A percentile compares a stretch with the other conserved stretches of the same genome.
Evolutionary conservation across 1,139 yeast species (phyloP).

Genomic region (Yamadazyma friedrichii): DNA sequence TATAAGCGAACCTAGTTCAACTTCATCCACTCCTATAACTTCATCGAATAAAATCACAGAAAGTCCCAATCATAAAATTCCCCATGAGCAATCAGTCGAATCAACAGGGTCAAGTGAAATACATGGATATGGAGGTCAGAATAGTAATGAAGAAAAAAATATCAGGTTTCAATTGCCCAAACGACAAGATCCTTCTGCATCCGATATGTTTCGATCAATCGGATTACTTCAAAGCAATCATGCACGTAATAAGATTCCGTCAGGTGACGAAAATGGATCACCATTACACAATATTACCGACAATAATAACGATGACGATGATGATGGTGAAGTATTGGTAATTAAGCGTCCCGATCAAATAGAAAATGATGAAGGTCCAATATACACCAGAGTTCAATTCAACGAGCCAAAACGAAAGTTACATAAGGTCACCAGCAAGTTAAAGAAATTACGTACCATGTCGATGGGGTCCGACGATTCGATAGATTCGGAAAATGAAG

Average conservation of each 20-base stretch:
- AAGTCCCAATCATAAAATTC: neutral
- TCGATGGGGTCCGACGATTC: constrained; percentile 14
- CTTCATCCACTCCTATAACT: neutral
- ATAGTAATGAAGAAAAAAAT: neutral
- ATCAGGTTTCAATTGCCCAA: constrained; percentile 42
- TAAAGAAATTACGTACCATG: constrained; percentile 15
- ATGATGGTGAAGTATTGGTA: constrained; percentile 57
- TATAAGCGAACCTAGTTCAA: neutral
- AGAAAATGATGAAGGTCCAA: constrained; percentile 39
- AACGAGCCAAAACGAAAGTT: constrained; percentile 15
- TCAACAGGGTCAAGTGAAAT: constrained; percentile 41
- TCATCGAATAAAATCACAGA: neutral
- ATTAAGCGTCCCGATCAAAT: constrained; percentile 80
- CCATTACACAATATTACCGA: constrained; percentile 77
- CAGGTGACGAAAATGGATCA: constrained; percentile 44
- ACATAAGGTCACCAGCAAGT: constrained; percentile 23
- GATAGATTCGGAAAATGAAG: constrained; percentile 22
- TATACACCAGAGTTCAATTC: constrained; percentile 31
- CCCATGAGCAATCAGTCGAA: neutral
- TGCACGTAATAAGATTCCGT: neutral
- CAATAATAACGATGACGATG: constrained; percentile 44
- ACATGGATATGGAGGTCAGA: neutral
- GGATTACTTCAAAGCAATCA: constrained; percentile 59
- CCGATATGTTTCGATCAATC: constrained; percentile 81
- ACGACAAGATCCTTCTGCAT: constrained; percentile 63